Evolutionary conservation across 225 moss, liverwort and hornwort species (phyloP).

Genomic region (Ulota crispa): DNA sequence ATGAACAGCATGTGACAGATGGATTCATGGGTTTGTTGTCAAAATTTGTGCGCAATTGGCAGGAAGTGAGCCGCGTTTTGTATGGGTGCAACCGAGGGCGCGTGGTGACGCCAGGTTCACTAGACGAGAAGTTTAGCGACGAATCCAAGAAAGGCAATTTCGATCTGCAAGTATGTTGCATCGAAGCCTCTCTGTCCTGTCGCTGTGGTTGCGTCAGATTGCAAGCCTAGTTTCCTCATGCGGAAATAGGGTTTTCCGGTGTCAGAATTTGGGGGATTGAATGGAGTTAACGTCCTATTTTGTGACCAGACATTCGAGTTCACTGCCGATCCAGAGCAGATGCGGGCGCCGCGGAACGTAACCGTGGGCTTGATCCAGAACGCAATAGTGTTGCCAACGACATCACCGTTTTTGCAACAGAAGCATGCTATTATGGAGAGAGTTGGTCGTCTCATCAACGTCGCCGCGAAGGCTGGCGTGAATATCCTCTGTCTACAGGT

Average conservation of each 20-base stretch:
- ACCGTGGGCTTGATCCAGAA: constrained; percentile 86
- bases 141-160: constrained; percentile 30
- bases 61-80: constrained; percentile 63
- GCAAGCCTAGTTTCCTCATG: background rate
- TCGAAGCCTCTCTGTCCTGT: background rate
- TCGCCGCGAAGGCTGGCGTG: constrained; percentile 75
- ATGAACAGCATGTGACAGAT: background rate
- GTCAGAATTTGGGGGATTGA: background rate
- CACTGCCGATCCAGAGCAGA: constrained; percentile 72
- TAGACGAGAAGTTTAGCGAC: constrained; percentile 7
- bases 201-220: background rate
- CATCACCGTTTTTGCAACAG: constrained; percentile 66
- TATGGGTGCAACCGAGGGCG: constrained; percentile 54
- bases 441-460: constrained; percentile 52
- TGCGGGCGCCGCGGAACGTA: constrained; percentile 68
- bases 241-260: background rate
- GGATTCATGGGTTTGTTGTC: background rate
- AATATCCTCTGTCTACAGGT: constrained; percentile 96
- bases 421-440: constrained; percentile 67
- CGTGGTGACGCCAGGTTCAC: constrained; percentile 24
- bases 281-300: background rate
- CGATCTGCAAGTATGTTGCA: constrained; percentile 49
- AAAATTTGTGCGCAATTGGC: background rate
- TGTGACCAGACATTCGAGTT: constrained; percentile 68
- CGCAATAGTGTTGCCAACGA: constrained; percentile 81